Base-by-base conservation (phyloP, 805 yeast genomes). In the Candida multigemmis region DNA sequence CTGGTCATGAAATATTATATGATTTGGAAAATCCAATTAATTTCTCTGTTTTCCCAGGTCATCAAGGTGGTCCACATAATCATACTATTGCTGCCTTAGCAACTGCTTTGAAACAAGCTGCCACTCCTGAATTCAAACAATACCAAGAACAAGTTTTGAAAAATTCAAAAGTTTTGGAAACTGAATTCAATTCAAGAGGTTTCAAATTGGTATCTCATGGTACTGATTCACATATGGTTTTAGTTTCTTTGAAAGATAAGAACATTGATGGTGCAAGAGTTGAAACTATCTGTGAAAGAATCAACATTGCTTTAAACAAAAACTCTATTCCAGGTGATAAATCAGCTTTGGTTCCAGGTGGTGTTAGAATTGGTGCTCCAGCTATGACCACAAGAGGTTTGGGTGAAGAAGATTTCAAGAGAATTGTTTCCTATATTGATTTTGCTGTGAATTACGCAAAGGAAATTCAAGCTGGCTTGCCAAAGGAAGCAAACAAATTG, bases 11-110 rank as follows among this genome's bases (percentile, higher is more conserved):
- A 60, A 65, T 80, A 31, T 62, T 69, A 27, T 87, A 85, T 55
- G 96, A 89, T 46, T 72, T 89, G 49, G 97, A 89, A 60, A 74
- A 76, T 51, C 80, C 76, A 53, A 86, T 89, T 60, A 89, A 89
- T 71, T 89, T 89, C 53, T 84, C 96, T 17, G 97, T 89, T 31
- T 89, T 89, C 83, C 98, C 98, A 43, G 97, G 94, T 39, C 97
- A 89, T 59, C 98, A 89, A 68, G 98, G 98, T 68, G 98, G 98
- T 51, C 98, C 98, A 42, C 97, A 89, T 61, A 89, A 89, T 67
- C 96, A 89, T 62, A 89, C 97, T 44, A 89, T 89, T 49, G 76
- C 95, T 38, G 97, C 97, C 12, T 68, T 89, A 44, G 94, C 97
- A 17, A 89, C 86, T 32, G 97, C 97, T 20, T 71, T 89, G 48